Conservation (phyloP, 2,329 filamentous ascomycete species). For the Cryphonectria naterciae region DNA sequence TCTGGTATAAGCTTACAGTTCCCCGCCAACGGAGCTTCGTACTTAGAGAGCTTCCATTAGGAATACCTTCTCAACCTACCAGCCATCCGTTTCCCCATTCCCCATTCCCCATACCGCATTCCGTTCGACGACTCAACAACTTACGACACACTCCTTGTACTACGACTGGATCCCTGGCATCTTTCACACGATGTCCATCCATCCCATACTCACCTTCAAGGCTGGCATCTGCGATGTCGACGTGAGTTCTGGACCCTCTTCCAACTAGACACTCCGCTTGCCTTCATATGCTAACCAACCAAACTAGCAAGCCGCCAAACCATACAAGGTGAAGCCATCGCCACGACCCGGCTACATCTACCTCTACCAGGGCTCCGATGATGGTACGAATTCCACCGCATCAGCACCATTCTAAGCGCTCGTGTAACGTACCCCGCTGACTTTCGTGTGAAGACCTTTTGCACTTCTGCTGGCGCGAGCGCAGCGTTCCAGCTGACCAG, state of each 20-base stretch:
- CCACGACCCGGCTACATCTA: constrained; percentile 85
- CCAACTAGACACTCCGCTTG: constrained; percentile 14
- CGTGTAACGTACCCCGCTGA: constrained; percentile 9
- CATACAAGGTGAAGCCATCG: constrained; percentile 73
- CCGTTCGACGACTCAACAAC: neutral
- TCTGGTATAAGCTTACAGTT: neutral
- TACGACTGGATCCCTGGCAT: constrained; percentile 5
- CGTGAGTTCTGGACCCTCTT: constrained; percentile 56
- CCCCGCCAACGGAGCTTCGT: constrained; percentile 19
- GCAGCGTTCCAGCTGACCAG: constrained; percentile 68
- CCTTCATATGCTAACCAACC: constrained; percentile 31
- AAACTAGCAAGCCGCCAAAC: constrained; percentile 55
- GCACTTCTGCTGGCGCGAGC: constrained; percentile 96
- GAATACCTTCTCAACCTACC: constrained; percentile 3
- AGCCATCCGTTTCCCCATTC: neutral
- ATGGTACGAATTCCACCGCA: constrained; percentile 57
- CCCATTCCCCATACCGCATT: neutral
- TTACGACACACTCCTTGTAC: neutral
- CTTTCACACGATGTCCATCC: constrained; percentile 69
- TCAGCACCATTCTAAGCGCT: neutral
- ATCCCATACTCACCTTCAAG: constrained; percentile 93
- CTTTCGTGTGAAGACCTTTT: constrained; percentile 67
- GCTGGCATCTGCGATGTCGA: constrained; percentile 86
- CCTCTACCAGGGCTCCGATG: constrained; percentile 74
- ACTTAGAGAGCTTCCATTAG: constrained; percentile 21